Base-by-base conservation (phyloP, 2,329 filamentous ascomycete genomes). In the Nemania serpens region DNA sequence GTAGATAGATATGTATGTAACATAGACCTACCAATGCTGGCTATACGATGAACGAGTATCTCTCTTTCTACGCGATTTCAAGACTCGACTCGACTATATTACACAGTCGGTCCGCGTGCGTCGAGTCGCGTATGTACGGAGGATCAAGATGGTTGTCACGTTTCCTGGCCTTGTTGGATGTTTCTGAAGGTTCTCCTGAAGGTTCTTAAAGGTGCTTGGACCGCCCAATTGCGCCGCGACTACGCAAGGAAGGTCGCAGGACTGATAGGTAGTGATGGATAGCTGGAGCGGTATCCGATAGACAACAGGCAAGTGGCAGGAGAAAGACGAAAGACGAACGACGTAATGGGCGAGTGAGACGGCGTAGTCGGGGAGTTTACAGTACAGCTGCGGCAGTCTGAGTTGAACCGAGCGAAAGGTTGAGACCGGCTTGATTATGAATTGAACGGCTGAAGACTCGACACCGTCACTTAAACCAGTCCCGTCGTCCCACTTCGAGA, bases 111-210 rank as follows among this genome's bases (percentile, higher is more conserved):
- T 25, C 18, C 43, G 34, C 25, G 25, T 55, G 50, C 25, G 51
- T 36, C 48, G 41, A 61, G 46, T 37, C 10, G 46, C 45, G 56
- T 11, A 47, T 34, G 54, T 47, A 45, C 36, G 52, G 36, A 41
- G 49, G 51, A 51, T 36, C 41, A 51, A 57, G 53, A 48, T 29
- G 18, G 49, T 58, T 55, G 58, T 29, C 41, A 55, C 46, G 59
- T 36, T 37, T 55, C 45, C 39, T 9, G 17, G 17, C 36, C 11
- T 50, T 51, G 43, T 62, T 45, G 55, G 53, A 46, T 42, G 50
- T 54, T 62, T 37, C 46, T 37, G 42, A 48, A 15, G 41, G 37
- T 58, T 54, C n/a, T n/a, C 55, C 29, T 37, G 37, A 7, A 29
- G 25, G 25, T 29, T 29, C 25, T 29, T 29, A 7, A 29, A 29